Base-by-base conservation (phyloP, 768 basidiomycete genomes). In the Leccinum ochraceum region DNA sequence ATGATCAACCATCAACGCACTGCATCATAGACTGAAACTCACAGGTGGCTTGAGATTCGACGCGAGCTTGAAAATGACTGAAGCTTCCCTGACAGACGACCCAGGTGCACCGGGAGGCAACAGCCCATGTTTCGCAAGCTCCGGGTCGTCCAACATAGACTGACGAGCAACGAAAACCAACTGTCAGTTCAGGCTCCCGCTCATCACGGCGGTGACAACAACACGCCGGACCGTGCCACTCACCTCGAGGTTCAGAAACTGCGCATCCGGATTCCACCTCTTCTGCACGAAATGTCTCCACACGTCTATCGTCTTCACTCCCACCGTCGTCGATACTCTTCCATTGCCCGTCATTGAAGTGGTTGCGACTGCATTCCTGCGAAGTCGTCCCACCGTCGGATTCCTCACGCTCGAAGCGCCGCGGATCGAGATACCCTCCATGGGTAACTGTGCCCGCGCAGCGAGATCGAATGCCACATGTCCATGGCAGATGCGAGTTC, bases 61-160 rank as follows among this genome's bases (percentile, higher is more conserved):
- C 1, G 94, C 92, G 11, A 95, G 79, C 74, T 95, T 95, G 80
- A 95, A 95, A 50, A 98, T 86, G 10, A 95, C 94, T 6, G 88
- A 84, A 0, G 89, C 86, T 67, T 92, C 89, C 61, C 80, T 84
- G 22, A 75, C 70, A 26, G 83, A 79, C 34, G 89, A 85, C 10
- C 87, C 85, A 32, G 82, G 80, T 26, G 78, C 77, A 7, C 92
- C 92, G 3, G 93, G 94, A 2, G 89, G 84, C 30, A 79, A 68
- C 30, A 97, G 78, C 49, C 86, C 83, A 66, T 92, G 75, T 69
- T 86, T 88, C 71, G 84, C 85, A 62, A 97, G 78, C 57, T 88
- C 77, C 44, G 88, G 84, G 71, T 97, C 95, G 36, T 90, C 85
- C 56, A 82, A 75, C 81, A 98, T 86, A 56, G 85, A 83, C 92